Percentiles rank a stretch among this genome's conserved stretches.
These are phyloP conservation scores for Zasmidium citrigriseum DNA, from an alignment of 2,329 filamentous ascomycete species.

Conservation along the genomic window DNA sequence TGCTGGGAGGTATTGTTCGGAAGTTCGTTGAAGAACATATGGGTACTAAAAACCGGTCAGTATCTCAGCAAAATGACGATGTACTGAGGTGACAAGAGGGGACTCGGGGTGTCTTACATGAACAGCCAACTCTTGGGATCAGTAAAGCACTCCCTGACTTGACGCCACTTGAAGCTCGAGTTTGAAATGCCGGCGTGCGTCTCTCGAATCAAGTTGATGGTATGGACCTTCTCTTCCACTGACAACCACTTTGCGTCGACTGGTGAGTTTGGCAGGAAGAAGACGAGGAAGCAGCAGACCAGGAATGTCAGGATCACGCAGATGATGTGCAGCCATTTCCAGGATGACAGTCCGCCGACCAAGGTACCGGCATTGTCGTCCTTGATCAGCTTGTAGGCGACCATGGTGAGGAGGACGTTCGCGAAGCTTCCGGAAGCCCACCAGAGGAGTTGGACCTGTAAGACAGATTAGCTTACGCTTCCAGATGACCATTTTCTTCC, in stretches of 20 bases:
- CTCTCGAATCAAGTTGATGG: slow-evolving; percentile 54
- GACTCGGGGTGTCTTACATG: slow-evolving; percentile 3
- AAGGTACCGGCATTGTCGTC: neutral
- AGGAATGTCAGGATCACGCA: slow-evolving; percentile 56
- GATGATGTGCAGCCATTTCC: slow-evolving; percentile 43
- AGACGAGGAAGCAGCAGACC: slow-evolving; percentile 56
- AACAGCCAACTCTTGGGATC: slow-evolving; percentile 49
- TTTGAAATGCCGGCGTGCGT: slow-evolving; percentile 63
- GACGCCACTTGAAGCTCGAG: slow-evolving; percentile 55
- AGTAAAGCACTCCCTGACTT: slow-evolving; percentile 55
- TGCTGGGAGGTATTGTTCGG: slow-evolving; percentile 1
- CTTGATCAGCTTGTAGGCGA: slow-evolving; percentile 1
- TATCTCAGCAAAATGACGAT: neutral
- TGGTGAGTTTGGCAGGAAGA: slow-evolving; percentile 60
- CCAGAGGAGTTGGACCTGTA: slow-evolving; percentile 3
- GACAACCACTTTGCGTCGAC: slow-evolving; percentile 54
- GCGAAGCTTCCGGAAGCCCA: neutral
- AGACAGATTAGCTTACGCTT: too few relatives aligned
- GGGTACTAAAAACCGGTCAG: neutral
- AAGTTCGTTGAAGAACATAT: slow-evolving; percentile 6
- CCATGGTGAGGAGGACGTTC: slow-evolving; percentile 2
- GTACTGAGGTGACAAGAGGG: neutral
- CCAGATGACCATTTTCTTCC: too few relatives aligned
- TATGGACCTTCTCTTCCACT: slow-evolving; percentile 52
- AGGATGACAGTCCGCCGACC: slow-evolving; percentile 6